Evolutionary conservation across 441 rosid genomes (phyloP).

Genomic region (Gossypium davidsonii): DNA sequence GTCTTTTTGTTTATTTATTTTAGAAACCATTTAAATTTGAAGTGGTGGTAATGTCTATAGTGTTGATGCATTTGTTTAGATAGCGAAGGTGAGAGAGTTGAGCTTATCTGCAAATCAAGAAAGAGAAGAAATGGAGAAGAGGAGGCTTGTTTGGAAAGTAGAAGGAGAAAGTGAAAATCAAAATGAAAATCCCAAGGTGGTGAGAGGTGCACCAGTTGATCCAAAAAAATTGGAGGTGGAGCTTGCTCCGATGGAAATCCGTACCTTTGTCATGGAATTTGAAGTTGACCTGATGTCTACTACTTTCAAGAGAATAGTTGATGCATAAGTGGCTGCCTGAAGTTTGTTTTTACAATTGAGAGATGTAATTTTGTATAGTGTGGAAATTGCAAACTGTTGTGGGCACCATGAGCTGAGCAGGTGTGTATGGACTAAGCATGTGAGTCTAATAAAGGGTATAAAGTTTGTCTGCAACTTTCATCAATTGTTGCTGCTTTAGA

Average conservation of each 20-base stretch:
- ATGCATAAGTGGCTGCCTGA: constrained; percentile 14
- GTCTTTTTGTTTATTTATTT: neutral
- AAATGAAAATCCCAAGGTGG: constrained; percentile 19
- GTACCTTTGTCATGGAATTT: constrained; percentile 63
- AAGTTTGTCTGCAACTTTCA: neutral
- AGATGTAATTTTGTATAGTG: neutral
- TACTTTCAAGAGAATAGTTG: constrained; percentile 7
- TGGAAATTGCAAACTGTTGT: neutral
- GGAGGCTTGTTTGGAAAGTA: constrained; percentile 70
- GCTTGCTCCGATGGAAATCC: constrained; percentile 91
- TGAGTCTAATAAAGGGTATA: neutral
- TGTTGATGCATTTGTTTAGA: constrained; percentile 29
- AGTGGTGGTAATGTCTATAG: neutral
- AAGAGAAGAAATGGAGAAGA: constrained; percentile 73
- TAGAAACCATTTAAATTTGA: neutral
- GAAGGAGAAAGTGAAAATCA: constrained; percentile 33
- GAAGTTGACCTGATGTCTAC: constrained; percentile 4
- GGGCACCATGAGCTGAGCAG: neutral
- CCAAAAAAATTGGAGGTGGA: constrained; percentile 58
- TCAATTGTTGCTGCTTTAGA: neutral
- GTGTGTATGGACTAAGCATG: neutral
- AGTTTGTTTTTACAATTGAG: neutral
- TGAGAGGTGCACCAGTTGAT: constrained; percentile 60
- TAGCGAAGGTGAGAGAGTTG: constrained; percentile 52
- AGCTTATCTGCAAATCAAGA: constrained; percentile 87